Base-by-base conservation (phyloP, 192 early-diverging fungal genomes). In the Coemansia sp. region DNA sequence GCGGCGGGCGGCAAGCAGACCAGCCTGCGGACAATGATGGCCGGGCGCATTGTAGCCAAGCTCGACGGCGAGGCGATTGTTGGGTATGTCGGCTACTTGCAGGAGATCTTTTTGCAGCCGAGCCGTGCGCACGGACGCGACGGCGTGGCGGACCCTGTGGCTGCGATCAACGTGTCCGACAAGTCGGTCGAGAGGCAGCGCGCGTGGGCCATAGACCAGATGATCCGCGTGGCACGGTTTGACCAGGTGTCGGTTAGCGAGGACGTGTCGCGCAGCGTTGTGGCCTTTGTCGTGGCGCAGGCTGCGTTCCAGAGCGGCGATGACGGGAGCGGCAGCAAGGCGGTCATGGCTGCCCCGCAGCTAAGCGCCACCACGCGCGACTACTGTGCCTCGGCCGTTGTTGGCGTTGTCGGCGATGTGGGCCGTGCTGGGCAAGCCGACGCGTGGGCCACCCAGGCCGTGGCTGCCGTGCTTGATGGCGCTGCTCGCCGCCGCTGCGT, bases 121-220 rank as follows among this genome's bases (percentile, higher is more conserved):
- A 58, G 67, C 8, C 69, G 64, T 13, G 59, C 57, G 20, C 66
- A 39, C 23, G 42, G 20, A 3, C 58, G 71, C 9, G 38, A 36
- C n/a, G 67, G 70, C 45, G 75, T 82, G 11, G 71, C 71, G 9
- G 85, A 65, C 58, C 65, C 53, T 16, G 73, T 68, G 40, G 66
- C 74, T 20, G 72, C 70, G 5, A 60, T 69, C 59, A 67, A 65
- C 33, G 59, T 64, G 43, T 59, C 63, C 3, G 48, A 50, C 23
- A 72, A 67, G 60, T 48, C 67, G 3, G 63, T 84, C 13, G 86
- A 89, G 50, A 68, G 73, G 33, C 87, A 85, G 66, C 87, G 92
- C 45, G 76, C 70, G 37, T 98, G 95, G 95, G 88, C 85, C 6
- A 42, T 94, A 8, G 88, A 94, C 38, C 92, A 95, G 76, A 88